These are phyloP conservation scores for Arctostaphylos glauca DNA, from an alignment of 148 eudicot genomes.

Conservation along the genomic window DNA sequence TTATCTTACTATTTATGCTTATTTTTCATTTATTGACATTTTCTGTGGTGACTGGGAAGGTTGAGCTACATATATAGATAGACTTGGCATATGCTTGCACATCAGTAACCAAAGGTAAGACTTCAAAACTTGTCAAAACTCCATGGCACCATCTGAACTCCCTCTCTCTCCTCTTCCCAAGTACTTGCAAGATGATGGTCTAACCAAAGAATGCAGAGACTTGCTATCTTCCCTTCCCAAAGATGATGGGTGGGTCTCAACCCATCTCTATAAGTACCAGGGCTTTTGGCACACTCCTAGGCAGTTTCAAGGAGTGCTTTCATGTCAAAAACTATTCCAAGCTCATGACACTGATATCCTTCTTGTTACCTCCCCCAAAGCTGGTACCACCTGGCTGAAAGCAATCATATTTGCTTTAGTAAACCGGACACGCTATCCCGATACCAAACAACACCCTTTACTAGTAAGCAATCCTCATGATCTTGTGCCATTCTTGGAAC, in stretches of 20 bases:
- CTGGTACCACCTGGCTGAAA: slow-evolving; percentile 28
- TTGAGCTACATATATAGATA: background rate
- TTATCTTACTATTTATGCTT: background rate
- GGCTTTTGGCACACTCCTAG: slow-evolving; percentile 14
- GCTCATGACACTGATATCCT: slow-evolving; percentile 16
- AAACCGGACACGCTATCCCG: slow-evolving; percentile 9
- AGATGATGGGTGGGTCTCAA: slow-evolving; percentile 28
- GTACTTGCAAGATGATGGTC: slow-evolving; percentile 28
- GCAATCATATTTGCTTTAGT: slow-evolving; percentile 17
- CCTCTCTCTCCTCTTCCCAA: background rate
- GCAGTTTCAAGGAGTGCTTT: slow-evolving; percentile 10
- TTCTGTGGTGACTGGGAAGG: background rate
- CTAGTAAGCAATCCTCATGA: slow-evolving; percentile 9
- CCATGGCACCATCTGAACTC: slow-evolving; percentile 11
- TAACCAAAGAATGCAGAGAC: slow-evolving; percentile 25
- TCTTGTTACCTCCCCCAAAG: slow-evolving; percentile 16
- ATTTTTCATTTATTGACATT: background rate
- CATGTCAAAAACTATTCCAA: slow-evolving; percentile 17
- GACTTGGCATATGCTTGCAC: background rate
- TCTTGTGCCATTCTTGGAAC: slow-evolving; percentile 22
- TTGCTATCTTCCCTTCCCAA: slow-evolving; percentile 33
- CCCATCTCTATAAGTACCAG: slow-evolving; percentile 15
- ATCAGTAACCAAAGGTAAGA: background rate
- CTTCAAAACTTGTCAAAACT: slow-evolving; percentile 3
- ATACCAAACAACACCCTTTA: slow-evolving; percentile 12